Evolutionary conservation across 441 rosid genomes (phyloP).

Genomic region (Rhodomyrtus psidioides): DNA sequence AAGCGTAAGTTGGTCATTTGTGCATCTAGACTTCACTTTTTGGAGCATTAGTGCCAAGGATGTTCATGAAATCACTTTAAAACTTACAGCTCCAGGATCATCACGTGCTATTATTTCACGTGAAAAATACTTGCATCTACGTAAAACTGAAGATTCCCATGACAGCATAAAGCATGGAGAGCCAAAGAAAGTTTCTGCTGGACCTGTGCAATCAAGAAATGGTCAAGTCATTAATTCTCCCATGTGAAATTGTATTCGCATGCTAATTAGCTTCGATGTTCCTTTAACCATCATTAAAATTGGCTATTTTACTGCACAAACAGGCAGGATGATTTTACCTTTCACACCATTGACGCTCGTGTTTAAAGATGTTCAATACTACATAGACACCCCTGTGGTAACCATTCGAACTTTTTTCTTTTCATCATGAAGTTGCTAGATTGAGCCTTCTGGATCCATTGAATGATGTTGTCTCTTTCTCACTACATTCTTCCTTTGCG

Average conservation of each 20-base stretch:
- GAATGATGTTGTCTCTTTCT: not conserved
- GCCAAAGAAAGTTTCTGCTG: slow-evolving; percentile 4
- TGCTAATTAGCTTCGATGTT: not conserved
- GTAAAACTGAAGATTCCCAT: slow-evolving; percentile 20
- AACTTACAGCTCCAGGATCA: slow-evolving; percentile 30
- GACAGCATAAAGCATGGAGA: not conserved
- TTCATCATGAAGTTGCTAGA: not conserved
- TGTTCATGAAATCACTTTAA: not conserved
- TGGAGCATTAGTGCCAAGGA: not conserved
- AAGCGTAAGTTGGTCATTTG: slow-evolving; percentile 22
- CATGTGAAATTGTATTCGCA: not conserved
- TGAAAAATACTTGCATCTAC: slow-evolving; percentile 26
- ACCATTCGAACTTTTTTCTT: not conserved
- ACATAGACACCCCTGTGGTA: slow-evolving; percentile 50
- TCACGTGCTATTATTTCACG: slow-evolving; percentile 38
- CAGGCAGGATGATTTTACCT: slow-evolving; percentile 51
- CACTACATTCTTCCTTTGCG: not conserved
- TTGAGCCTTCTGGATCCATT: not conserved
- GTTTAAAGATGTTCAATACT: slow-evolving; percentile 38
- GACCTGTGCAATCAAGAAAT: slow-evolving; percentile 6
- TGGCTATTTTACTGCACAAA: not conserved
- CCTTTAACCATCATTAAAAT: not conserved
- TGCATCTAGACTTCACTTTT: not conserved
- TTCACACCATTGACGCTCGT: slow-evolving; percentile 40
- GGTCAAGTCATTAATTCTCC: slow-evolving; percentile 2